A percentile compares a stretch with the other conserved stretches of the same genome.
Conservation (phyloP, 192 early-diverging fungal species). For the Backusella parvicylindrica region DNA sequence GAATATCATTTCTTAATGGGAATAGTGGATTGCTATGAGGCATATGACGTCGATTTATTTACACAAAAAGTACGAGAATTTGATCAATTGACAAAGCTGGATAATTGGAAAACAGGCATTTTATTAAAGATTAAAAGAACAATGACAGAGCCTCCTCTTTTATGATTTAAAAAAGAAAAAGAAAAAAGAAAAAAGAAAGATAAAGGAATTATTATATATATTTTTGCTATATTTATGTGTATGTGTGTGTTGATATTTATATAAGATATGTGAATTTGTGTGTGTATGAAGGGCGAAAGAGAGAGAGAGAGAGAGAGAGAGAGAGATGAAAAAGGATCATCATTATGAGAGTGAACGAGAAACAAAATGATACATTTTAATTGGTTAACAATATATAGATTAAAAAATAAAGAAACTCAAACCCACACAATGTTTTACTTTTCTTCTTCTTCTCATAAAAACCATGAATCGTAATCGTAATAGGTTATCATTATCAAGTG, state of each 20-base stretch:
- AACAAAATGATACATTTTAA: background rate
- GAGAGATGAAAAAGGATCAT: too few relatives aligned
- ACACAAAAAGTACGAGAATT: constrained; percentile 77
- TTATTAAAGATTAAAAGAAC: constrained; percentile 78
- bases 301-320: too few relatives aligned
- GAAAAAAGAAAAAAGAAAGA: too few relatives aligned
- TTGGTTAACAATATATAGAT: background rate
- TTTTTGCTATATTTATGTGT: too few relatives aligned
- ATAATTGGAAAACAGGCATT: constrained; percentile 94
- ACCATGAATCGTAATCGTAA: background rate
- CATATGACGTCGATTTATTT: constrained; percentile 75
- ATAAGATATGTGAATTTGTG: too few relatives aligned
- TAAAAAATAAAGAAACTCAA: background rate
- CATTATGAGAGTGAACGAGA: too few relatives aligned
- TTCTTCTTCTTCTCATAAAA: background rate
- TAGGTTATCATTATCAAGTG: background rate
- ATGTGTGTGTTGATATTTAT: too few relatives aligned
- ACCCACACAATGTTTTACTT: background rate
- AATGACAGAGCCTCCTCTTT: too few relatives aligned
- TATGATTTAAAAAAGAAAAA: constrained; percentile 25
- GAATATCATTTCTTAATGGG: constrained; percentile 81
- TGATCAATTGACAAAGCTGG: constrained; percentile 86
- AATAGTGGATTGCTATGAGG: constrained; percentile 72
- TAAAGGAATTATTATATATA: too few relatives aligned
- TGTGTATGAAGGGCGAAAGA: too few relatives aligned